Conservation (phyloP, 2,329 filamentous ascomycete species). For the Penicillium sp. region DNA sequence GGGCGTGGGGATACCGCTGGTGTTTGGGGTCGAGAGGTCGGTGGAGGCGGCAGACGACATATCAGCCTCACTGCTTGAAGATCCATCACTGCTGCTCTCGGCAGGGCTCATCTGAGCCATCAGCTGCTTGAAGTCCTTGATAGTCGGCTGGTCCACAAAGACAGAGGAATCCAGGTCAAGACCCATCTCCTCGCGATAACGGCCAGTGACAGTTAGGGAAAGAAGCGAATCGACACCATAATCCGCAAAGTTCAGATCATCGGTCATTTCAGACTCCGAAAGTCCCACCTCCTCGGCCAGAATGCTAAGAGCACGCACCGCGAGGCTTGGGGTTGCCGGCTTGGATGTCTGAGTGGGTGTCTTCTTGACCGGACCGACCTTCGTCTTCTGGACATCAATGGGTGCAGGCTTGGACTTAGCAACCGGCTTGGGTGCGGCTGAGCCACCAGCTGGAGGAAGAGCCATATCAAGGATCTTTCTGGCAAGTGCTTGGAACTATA, state of each 20-base stretch:
- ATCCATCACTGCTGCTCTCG: conserved; percentile 30
- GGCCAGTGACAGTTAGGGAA: conserved; percentile 60
- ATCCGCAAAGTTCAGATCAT: conserved; percentile 60
- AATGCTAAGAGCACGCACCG: conserved; percentile 38
- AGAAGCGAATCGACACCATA: conserved; percentile 62
- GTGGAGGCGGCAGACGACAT: conserved; percentile 32
- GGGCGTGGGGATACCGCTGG: conserved; percentile 32
- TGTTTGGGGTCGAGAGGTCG: conserved; percentile 35
- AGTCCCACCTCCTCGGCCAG: conserved; percentile 53
- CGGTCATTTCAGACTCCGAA: conserved; percentile 57
- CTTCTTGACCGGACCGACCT: conserved; percentile 22
- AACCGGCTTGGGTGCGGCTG: conserved; percentile 22
- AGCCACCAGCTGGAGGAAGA: conserved; percentile 36
- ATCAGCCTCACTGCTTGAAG: conserved; percentile 30
- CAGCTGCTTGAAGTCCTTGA: conserved; percentile 60
- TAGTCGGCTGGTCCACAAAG: conserved; percentile 59
- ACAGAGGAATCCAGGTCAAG: conserved; percentile 58
- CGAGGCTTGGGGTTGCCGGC: conserved; percentile 31
- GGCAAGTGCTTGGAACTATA: conserved; percentile 43
- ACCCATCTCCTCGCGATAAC: conserved; percentile 60
- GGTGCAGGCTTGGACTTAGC: conserved; percentile 23
- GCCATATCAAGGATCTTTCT: conserved; percentile 43
- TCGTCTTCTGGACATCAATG: conserved; percentile 31
- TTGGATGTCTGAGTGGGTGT: conserved; percentile 29
- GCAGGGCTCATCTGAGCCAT: conserved; percentile 40